Evolutionary conservation across 1,139 yeast species (phyloP), one percentile per base, ranked within the genome.

Genomic region (Arxiozyma slooffiae): DNA sequence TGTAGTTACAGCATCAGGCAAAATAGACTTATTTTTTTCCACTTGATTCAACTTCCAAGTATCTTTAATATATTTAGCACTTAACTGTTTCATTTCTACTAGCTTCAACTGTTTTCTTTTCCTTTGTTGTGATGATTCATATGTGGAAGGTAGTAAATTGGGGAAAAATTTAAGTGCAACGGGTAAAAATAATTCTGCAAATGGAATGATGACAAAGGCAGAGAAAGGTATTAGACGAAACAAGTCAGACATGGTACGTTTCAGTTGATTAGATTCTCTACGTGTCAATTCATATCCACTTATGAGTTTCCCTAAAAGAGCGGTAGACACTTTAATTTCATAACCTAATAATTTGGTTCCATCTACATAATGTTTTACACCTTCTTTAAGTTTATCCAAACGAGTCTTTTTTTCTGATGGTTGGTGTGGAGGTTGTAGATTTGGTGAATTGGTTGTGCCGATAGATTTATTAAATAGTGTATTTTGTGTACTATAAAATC

Each of bases 251-350:
- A 85, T 78, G 7, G 98, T 90, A 64, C 97, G 80, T 62, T 84
- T 84, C 64, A 90, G 76, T 69, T 92, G 98, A 57, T 87, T 81
- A 56, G 79, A 76, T 67, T 92, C 98, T 71, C 98, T 82, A 67
- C 98, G 80, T 2, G 95, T 82, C 51, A 92, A 75, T 60, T 88
- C 97, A 66, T 92, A 88, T n/a, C 98, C 98, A 16, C 95, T 79
- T 26, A 86, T 82, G 77, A 87, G 77, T 67, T 88, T 92, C 59
- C 86, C 70, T 50, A 88, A 75, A 52, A 92, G 78, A 69, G 88
- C 87, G 44, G 92, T 81, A 0, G 96, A 86, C 37, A 92, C 84
- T 67, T 81, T 85, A 55, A 90, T 76, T 68, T 92, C 98, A 63
- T 87, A 84, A 4, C 97, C 97, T 50, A 92, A 73, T 54, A 92